These are phyloP conservation scores for Microstroma glucosiphilum DNA, from an alignment of 1,284 basidiomycete genomes.

Conservation along the genomic window DNA sequence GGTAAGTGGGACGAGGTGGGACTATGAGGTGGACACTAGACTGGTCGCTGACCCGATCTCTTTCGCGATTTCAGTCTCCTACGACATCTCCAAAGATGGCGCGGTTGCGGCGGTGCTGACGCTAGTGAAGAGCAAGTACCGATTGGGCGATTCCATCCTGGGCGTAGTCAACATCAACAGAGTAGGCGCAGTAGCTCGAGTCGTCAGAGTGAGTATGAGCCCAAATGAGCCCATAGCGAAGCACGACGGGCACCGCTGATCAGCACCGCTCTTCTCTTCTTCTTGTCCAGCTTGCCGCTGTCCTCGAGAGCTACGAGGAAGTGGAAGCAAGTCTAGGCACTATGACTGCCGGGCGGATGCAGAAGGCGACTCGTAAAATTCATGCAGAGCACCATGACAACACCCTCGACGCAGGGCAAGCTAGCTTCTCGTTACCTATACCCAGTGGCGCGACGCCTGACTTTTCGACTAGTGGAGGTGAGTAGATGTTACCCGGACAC, in stretches of 20 bases:
- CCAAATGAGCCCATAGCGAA: background rate
- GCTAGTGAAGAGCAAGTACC: constrained; percentile 35
- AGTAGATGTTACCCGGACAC: background rate
- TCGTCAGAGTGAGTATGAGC: constrained; percentile 19
- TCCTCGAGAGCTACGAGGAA: constrained; percentile 46
- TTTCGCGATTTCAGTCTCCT: constrained; percentile 27
- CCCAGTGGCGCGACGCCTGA: constrained; percentile 43
- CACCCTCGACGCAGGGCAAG: constrained; percentile 38
- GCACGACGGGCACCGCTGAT: background rate
- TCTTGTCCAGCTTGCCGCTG: constrained; percentile 25
- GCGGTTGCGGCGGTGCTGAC: constrained; percentile 44
- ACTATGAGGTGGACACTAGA: background rate
- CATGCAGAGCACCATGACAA: constrained; percentile 42
- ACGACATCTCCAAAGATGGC: constrained; percentile 49
- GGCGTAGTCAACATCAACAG: constrained; percentile 44
- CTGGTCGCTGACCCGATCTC: background rate
- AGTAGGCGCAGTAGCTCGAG: constrained; percentile 23
- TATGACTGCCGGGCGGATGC: constrained; percentile 27
- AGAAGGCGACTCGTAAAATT: constrained; percentile 28
- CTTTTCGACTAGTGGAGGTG: constrained; percentile 36
- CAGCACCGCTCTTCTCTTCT: background rate
- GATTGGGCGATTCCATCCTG: constrained; percentile 45
- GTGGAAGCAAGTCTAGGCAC: constrained; percentile 34
- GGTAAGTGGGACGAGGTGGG: constrained; percentile 55
- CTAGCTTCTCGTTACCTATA: constrained; percentile 29